Evolutionary conservation across 345 rosid genomes (phyloP), one percentile per base, ranked within the genome.

Genomic region (Odontarrhena argentea): DNA sequence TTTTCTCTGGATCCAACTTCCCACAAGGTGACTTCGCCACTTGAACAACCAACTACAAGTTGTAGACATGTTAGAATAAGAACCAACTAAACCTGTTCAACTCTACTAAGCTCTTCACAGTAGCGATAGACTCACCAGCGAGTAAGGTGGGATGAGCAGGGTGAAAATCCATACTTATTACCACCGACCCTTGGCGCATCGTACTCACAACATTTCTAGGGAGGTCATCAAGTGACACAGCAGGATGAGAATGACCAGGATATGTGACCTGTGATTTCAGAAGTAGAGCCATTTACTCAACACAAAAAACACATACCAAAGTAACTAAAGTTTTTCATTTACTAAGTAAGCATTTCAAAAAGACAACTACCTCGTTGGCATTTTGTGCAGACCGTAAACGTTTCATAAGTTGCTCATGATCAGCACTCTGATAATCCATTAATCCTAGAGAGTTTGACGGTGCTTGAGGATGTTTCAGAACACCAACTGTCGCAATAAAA

Each of bases 101-200:
- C 46, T 28, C 46, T 9, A 53, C 15, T 48, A 61, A 56, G 46
- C 24, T 46, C 42, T 66, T 45, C 50, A 59, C 8, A 55, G 46
- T 25, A 46, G 69, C 63, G 55, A 38, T 32, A 60, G 37, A 62
- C 89, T 80, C 55, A 94, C 99, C 97, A 59, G 92, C 92, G 68
- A 94, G 96, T 64, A 86, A 53, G 0, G 88, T 79, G 14, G 81
- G 88, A 61, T 84, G 89, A 18, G 79, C 74, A 76, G 99, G 96
- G 79, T 86, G 95, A 64, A 94, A 94, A 78, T 94, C 99, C 97
- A 94, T 82, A 97, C 97, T 94, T 61, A 61, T 77, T 65, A 91
- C 92, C 55, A 71, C 41, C 48, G 97, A 85, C 35, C 96, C 97
- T 76, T 84, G 96, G 77, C 84, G 89, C 75, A 87, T 65, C 28